phyloP scores from a whole-genome alignment of 169 alveolate species.

The Amoebophrya sp. region DNA sequence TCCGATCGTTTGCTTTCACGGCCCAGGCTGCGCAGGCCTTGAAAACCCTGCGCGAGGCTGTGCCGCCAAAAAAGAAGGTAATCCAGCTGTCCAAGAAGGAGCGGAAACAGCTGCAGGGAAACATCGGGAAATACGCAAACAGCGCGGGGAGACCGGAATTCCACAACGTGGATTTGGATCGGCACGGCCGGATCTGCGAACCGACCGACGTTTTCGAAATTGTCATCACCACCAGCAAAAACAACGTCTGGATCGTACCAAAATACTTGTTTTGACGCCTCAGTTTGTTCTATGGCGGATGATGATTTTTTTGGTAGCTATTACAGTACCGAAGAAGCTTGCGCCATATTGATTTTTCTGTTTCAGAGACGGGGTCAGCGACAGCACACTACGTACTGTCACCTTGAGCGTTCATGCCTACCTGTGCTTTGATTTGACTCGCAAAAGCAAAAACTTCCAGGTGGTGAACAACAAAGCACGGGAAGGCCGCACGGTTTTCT shows the following conservation, averaged over 20 bases:
- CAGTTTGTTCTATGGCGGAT: too few relatives aligned
- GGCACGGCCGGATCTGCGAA: slow-evolving; percentile 63
- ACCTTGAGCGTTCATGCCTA: too few relatives aligned
- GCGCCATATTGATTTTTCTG: too few relatives aligned
- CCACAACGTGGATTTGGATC: slow-evolving; percentile 72
- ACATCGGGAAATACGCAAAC: neutral
- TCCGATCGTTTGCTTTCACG: neutral
- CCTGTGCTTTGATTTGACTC: too few relatives aligned
- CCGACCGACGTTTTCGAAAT: slow-evolving; percentile 71
- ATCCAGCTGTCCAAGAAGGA: slow-evolving; percentile 13
- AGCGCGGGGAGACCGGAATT: slow-evolving; percentile 62
- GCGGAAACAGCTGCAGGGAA: neutral
- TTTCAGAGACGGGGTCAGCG: too few relatives aligned
- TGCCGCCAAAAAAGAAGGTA: neutral
- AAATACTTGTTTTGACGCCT: too few relatives aligned
- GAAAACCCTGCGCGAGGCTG: neutral
- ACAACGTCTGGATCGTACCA: slow-evolving; percentile 60
- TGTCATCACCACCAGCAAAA: slow-evolving; percentile 66
- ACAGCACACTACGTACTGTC: too few relatives aligned
- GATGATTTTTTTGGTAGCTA: too few relatives aligned
- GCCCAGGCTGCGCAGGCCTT: neutral
- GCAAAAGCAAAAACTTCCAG: too few relatives aligned
- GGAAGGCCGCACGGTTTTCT: slow-evolving; percentile 61
- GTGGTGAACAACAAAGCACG: slow-evolving; percentile 62
- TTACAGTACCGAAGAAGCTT: too few relatives aligned